A percentile compares a stretch with the other conserved stretches of the same genome.
phyloP scores from a whole-genome alignment of 140 eudicot genomes.

The Flaveria floridana region DNA sequence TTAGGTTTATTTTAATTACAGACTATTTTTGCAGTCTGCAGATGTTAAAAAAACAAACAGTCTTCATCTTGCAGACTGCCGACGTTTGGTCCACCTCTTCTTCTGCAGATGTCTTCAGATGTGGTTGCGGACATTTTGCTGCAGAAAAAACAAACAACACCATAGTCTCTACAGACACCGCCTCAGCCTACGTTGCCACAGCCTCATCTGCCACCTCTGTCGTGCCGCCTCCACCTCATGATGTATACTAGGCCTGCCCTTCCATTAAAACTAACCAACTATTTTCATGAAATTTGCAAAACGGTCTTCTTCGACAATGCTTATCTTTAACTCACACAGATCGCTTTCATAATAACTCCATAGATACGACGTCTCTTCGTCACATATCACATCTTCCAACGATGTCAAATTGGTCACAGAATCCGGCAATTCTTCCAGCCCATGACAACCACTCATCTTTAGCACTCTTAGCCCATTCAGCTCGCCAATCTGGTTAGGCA shows the following conservation, averaged over 20 bases:
- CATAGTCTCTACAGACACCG: background rate
- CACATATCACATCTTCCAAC: slow-evolving; percentile 47
- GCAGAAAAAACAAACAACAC: too few species aligned
- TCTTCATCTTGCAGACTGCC: too few species aligned
- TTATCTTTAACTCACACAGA: slow-evolving; percentile 30
- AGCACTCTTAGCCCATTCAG: slow-evolving; percentile 38
- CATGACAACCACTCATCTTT: slow-evolving; percentile 47
- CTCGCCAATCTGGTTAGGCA: slow-evolving; percentile 45
- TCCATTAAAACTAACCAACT: slow-evolving; percentile 9
- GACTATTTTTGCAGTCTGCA: too few species aligned
- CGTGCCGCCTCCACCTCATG: too few species aligned
- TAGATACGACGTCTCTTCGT: slow-evolving; percentile 43
- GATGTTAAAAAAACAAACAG: too few species aligned
- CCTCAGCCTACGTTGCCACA: too few species aligned
- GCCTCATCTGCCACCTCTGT: too few species aligned
- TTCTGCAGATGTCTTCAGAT: too few species aligned
- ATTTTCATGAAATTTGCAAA: slow-evolving; percentile 36
- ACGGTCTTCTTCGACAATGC: slow-evolving; percentile 40
- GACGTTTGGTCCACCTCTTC: too few species aligned
- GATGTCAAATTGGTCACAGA: slow-evolving; percentile 31
- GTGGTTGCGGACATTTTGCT: too few species aligned
- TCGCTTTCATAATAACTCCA: slow-evolving; percentile 33
- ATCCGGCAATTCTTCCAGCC: slow-evolving; percentile 40
- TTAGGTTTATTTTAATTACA: too few species aligned
- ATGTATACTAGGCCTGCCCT: background rate